Base-by-base conservation (phyloP, 139 green algal species). In the Chlamydomonas schloesseri region DNA sequence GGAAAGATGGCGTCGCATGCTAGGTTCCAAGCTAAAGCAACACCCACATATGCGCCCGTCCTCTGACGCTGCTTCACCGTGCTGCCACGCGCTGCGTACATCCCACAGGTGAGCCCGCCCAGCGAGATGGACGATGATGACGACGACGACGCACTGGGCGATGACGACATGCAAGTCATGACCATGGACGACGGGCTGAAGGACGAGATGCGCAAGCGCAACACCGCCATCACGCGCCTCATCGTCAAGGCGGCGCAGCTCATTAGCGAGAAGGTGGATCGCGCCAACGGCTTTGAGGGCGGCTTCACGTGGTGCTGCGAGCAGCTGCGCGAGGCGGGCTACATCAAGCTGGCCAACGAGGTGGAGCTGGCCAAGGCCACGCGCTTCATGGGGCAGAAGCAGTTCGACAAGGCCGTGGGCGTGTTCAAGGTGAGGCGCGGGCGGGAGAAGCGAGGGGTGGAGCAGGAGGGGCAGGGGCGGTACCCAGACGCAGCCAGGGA, bases 321-420 rank as follows among this genome's bases (percentile, higher is more conserved):
- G 53, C 82, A 93, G 88, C 92, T 97, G 79, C 82, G 88, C 3
- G 80, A 87, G 3, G 90, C 86, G 5, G 89, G 89, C 10, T 55
- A 87, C 28, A 74, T 93, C 46, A 78, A 83, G 50, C 75, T 90
- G 70, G 93, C 91, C 36, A 94, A 92, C 70, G 92, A 93, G 79
- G 90, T 97, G 57, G 89, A 94, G 82, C 94, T 98, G 74, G 91
- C 92, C 72, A 96, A 96, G 86, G 95, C 96, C 23, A 89, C 87
- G 29, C 88, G 88, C 29, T 94, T 94, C 89, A 88, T 98, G 84
- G 70, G 84, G 53, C 75, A 89, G 31, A 91, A 93, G 81, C 88
- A 96, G 58, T 96, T 97, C 78, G 89, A 93, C 42, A 82, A 88
- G 33, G 96, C 95, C 2, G 87, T 96, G 9, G 73, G 50, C 8